Evolutionary conservation across 331 rosid species (phyloP).

Genomic region (Malus hybrid): DNA sequence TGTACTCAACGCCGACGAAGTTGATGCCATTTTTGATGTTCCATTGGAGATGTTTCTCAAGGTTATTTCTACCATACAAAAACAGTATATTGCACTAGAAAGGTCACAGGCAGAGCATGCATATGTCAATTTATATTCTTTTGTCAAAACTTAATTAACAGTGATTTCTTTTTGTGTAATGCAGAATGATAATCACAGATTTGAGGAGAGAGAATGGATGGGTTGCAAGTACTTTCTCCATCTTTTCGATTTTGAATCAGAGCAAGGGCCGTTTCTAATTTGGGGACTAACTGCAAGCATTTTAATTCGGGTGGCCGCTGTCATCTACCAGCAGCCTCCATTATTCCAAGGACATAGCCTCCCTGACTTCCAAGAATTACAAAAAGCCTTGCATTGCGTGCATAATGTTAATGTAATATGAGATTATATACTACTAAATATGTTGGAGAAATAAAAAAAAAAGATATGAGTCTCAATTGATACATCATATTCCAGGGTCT

Average conservation of each 20-base stretch:
- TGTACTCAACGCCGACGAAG: conserved; percentile 19
- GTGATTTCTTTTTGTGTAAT: not conserved
- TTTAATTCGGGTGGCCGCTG: conserved; percentile 21
- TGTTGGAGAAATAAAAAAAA: not conserved
- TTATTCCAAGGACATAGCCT: conserved; percentile 8
- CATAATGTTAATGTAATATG: not conserved
- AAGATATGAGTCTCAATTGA: no score
- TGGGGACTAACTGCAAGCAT: conserved; percentile 37
- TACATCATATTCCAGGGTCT: no score
- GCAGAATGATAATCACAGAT: conserved; percentile 23
- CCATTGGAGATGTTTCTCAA: conserved; percentile 32
- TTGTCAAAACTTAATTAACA: not conserved
- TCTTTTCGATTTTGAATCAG: conserved; percentile 18
- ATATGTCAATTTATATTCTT: not conserved
- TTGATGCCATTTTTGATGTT: conserved; percentile 26
- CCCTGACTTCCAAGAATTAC: conserved; percentile 30
- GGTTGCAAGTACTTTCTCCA: conserved; percentile 20
- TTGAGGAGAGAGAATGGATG: conserved; percentile 32
- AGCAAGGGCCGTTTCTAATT: conserved; percentile 10
- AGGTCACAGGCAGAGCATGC: not conserved
- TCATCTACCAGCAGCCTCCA: conserved; percentile 19
- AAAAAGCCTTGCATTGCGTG: not conserved
- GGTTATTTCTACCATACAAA: conserved; percentile 5
- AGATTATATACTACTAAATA: not conserved
- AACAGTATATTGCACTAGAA: not conserved